Percentiles rank a stretch among this genome's conserved stretches.
phyloP scores from a whole-genome alignment of 257 asterid genomes.

The Solanum stenotomum region DNA sequence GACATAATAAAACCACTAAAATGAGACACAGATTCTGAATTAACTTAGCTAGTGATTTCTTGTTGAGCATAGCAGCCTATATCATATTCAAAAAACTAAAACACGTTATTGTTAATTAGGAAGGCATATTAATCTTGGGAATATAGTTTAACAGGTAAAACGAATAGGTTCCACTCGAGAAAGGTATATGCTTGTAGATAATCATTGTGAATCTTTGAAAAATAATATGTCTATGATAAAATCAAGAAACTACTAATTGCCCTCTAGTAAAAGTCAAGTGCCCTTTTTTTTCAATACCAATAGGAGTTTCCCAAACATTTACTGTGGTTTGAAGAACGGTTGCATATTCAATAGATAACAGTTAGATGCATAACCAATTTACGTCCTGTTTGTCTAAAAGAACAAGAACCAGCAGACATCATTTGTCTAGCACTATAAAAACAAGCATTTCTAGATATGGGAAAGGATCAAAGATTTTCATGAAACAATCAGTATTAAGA shows the following conservation, averaged over 20 bases:
- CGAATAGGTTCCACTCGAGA: background rate
- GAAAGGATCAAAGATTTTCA: background rate
- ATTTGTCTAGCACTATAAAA: background rate
- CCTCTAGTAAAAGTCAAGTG: background rate
- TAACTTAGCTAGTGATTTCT: background rate
- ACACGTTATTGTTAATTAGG: background rate
- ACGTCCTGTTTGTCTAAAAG: background rate
- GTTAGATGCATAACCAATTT: background rate
- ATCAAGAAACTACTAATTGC: background rate
- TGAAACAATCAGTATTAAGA: background rate
- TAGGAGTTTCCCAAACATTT: background rate
- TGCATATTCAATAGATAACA: background rate
- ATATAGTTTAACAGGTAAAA: background rate
- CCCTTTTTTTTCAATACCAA: background rate
- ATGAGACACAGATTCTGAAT: background rate
- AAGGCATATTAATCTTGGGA: background rate
- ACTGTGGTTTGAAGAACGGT: background rate
- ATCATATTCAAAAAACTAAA: background rate
- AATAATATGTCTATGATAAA: background rate
- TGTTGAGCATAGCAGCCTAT: background rate
- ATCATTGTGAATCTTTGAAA: background rate
- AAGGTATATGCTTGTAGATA: background rate
- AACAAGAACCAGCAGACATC: background rate
- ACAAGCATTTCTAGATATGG: background rate
- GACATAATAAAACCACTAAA: background rate